phyloP scores from a whole-genome alignment of 768 basidiomycete species.

The Russula lepida region DNA sequence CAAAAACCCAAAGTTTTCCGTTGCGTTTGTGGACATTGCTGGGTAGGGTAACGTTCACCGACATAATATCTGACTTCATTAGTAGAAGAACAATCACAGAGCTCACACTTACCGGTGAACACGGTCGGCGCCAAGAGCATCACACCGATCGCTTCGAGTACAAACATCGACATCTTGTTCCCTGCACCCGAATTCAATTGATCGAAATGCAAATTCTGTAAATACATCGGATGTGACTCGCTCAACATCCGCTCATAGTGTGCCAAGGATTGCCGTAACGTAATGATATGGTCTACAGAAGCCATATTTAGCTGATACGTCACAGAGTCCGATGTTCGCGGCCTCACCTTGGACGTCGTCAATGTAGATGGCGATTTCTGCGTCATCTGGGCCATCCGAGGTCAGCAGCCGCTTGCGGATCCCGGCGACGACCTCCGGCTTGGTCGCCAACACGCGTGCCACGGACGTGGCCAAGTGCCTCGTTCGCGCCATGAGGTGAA shows the following conservation, averaged over 20 bases:
- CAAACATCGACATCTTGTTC: conserved; percentile 57
- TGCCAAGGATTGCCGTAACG: conserved; percentile 72
- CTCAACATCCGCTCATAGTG: conserved; percentile 87
- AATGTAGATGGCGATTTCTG: too few species aligned
- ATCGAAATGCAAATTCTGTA: conserved; percentile 63
- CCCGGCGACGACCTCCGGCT: conserved; percentile 52
- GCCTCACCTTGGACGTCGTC: conserved; percentile 47
- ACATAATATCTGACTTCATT: conserved; percentile 23
- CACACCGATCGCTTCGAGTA: conserved; percentile 58
- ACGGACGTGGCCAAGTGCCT: conserved; percentile 74
- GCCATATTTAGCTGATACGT: neutral
- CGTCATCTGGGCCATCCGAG: too few species aligned
- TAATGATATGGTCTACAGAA: conserved; percentile 79
- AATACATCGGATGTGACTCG: conserved; percentile 80
- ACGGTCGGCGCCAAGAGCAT: conserved; percentile 59
- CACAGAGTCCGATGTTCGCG: neutral
- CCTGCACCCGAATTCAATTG: conserved; percentile 51
- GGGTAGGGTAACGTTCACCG: conserved; percentile 60
- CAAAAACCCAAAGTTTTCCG: conserved; percentile 46
- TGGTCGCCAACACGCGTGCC: conserved; percentile 64
- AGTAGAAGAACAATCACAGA: neutral
- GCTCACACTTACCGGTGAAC: conserved; percentile 41
- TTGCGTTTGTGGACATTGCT: conserved; percentile 41
- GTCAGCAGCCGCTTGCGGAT: too few species aligned
- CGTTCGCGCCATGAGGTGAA: conserved; percentile 73